A percentile compares a stretch with the other conserved stretches of the same genome.
Evolutionary conservation across 306 rosid genomes (phyloP).

Genomic region (Trifolium fragiferum): DNA sequence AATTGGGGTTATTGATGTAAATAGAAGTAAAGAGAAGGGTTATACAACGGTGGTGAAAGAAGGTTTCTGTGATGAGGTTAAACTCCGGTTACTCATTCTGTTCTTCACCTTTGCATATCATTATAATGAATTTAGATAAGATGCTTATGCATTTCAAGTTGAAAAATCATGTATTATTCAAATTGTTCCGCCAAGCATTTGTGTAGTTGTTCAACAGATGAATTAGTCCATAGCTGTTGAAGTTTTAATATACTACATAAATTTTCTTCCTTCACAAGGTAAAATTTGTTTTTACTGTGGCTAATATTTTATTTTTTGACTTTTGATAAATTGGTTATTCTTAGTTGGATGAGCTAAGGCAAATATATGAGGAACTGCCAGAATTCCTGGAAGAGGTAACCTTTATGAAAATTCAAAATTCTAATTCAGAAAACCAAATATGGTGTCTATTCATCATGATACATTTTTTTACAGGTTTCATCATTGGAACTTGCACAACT

Average conservation of each 20-base stretch:
- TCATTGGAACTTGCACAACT: constrained; percentile 69
- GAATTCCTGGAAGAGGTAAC: constrained; percentile 87
- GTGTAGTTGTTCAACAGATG: constrained; percentile 29
- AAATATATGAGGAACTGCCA: constrained; percentile 92
- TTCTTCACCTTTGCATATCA: constrained; percentile 39
- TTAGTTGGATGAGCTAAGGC: constrained; percentile 97
- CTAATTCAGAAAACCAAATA: constrained; percentile 27
- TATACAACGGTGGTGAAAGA: constrained; percentile 89
- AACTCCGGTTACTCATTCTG: constrained; percentile 42
- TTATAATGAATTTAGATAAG: constrained; percentile 35
- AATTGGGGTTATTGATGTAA: constrained; percentile 88
- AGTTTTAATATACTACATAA: constrained; percentile 5
- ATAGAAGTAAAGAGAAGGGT: constrained; percentile 87
- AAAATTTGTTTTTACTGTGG: constrained; percentile 33
- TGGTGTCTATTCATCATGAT: constrained; percentile 34
- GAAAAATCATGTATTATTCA: constrained; percentile 24
- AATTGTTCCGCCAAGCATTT: constrained; percentile 20
- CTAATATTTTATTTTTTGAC: constrained; percentile 27
- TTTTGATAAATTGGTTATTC: constrained; percentile 40
- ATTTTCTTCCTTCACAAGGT: constrained; percentile 36
- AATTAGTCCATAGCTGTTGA: constrained; percentile 27
- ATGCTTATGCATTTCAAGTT: constrained; percentile 24
- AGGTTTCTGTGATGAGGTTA: constrained; percentile 93
- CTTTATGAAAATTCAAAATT: constrained; percentile 43
- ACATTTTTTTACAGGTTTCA: constrained; percentile 66